Evolutionary conservation across 148 eudicot genomes (phyloP), one percentile per base, ranked within the genome.

Genomic region (Cornus suecica): DNA sequence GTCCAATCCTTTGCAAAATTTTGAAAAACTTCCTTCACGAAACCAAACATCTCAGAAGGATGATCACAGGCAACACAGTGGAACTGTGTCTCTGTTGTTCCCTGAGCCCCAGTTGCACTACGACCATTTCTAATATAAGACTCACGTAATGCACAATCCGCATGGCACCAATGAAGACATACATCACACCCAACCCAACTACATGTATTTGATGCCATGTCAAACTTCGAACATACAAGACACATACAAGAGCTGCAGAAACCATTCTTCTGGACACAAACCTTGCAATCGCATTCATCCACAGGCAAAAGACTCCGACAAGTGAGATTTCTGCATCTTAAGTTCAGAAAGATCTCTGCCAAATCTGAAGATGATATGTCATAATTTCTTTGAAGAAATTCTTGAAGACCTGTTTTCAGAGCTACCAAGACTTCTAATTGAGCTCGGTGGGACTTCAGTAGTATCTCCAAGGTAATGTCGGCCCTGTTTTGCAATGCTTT

Each of bases 121-220:
- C 77, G 85, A 2, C 97, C 99, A 70, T 91, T 95, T 85, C 93
- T 91, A 54, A 95, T 90, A 80, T 77, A 86, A 48, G 88, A 86
- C 68, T 91, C 87, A 58, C 84, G 83, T 76, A 92, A 76, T 32
- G 97, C 99, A 84, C 99, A 95, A 79, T 95, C 97, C 13, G 94
- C 90, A 76, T 95, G 99, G 81, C 99, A 95, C 99, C 99, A 95
- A 82, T 95, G 99, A 62, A 88, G 78, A 82, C 99, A 95, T 42
- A 91, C 87, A 75, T 95, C 99, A 78, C 99, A 95, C 37, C 99
- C 99, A 58, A 95, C 99, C 99, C 99, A 95, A 80, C 99, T 88
- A 87, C 99, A 95, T 1, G 99, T 95, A 84, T 92, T 95, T 34
- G 88, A 83, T 15, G 99, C 99, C 74, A 84, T 91, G 84, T 95